These are phyloP conservation scores for Botryobasidium botryosum DNA, from an alignment of 768 basidiomycete species.

Conservation along the genomic window DNA sequence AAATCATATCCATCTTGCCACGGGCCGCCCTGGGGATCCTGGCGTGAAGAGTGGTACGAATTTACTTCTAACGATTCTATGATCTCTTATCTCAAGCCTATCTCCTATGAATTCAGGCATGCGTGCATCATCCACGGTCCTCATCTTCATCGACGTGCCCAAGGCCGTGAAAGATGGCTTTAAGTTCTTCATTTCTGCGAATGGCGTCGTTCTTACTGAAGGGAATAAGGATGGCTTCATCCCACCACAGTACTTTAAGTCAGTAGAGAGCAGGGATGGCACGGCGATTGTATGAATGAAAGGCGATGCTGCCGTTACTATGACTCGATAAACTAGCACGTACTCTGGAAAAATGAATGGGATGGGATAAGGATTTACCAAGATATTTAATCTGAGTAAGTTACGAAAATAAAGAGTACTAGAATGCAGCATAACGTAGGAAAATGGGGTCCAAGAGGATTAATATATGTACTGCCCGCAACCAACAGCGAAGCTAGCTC, in stretches of 20 bases:
- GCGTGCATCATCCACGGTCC: conserved; percentile 56
- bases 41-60: conserved; percentile 59
- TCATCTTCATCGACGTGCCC: conserved; percentile 66
- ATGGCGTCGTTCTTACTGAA: conserved; percentile 77
- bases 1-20: conserved; percentile 87
- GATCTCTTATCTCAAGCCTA: neutral
- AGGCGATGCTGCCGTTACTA: no score
- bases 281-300: no score
- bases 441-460: no score
- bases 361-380: no score
- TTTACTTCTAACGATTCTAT: neutral
- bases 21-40: conserved; percentile 42
- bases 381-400: no score
- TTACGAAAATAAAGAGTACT: no score
- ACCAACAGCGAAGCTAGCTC: no score
- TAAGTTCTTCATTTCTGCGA: conserved; percentile 61
- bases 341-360: no score
- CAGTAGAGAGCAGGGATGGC: no score
- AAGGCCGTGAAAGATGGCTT: conserved; percentile 48
- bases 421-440: no score
- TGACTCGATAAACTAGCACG: no score
- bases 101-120: conserved; percentile 37
- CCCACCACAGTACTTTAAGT: conserved; percentile 42
- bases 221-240: conserved; percentile 54
- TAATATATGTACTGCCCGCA: no score